Evolutionary conservation across 257 asterid genomes (phyloP), one percentile per base, ranked within the genome.

Genomic region (Fraxinus quadrangulata): DNA sequence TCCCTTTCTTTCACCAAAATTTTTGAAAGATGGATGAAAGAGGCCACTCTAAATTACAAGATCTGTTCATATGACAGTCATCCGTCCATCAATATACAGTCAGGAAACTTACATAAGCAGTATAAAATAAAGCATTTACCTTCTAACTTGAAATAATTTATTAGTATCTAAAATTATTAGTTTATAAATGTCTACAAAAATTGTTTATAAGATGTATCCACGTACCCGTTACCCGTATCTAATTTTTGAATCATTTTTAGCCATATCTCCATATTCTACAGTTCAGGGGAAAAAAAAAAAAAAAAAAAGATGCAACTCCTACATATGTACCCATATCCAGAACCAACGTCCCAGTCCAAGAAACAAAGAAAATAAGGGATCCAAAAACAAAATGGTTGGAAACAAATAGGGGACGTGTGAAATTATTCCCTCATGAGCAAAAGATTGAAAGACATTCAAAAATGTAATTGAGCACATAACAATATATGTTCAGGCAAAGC

Each of bases 1-100:
- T 82, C 82, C 90, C 79, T 78, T 76, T 76, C 67, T 68, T 80
- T 80, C 82, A 72, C 80, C 77, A 66, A 70, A 72, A 71, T 0
- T 74, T 45, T 78, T 74, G 39, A 33, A 81, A 42, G 67, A 75
- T 71, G 33, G 54, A 56, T 67, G 63, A 77, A 74, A 67, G 80
- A 56, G 68, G 72, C 77, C 75, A 77, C 72, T 80, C 75, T 73
- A 68, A 31, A 75, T 33, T 85, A 61, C 76, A 82, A 40, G 76
- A 81, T 79, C 83, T 33, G 75, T 74, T 74, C 81, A 80, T 74
- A 76, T 37, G 72, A 56, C 3, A 11, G 8, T 73, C 85, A 76
- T 75, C 70, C 71, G 69, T 80, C 80, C 28, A 56, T 56, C 66
- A 56, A 19, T 56, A 56, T n/a, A n/a, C 24, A 0, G 66, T n/a